phyloP scores from a whole-genome alignment of 306 rosid genomes.

The Prinsepia uniflora region DNA sequence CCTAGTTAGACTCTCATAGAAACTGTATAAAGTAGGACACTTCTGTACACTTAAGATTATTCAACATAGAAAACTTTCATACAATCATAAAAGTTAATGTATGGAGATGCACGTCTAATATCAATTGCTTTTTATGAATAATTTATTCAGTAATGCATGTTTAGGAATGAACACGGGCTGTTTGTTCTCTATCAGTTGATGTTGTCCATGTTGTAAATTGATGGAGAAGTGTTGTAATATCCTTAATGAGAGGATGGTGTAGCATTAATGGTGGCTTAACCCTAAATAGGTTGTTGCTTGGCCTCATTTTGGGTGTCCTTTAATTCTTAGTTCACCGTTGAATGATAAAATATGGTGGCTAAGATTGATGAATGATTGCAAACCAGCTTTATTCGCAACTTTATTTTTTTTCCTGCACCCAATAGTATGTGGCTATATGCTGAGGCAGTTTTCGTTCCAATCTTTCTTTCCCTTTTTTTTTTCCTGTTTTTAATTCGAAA shows the following conservation, averaged over 20 bases:
- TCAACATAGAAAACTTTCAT: too few species aligned
- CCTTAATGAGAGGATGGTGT: not conserved
- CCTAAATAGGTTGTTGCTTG: not conserved
- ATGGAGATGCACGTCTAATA: not conserved
- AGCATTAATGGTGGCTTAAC: not conserved
- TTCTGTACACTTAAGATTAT: too few species aligned
- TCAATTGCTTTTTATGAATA: not conserved
- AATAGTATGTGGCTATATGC: slow-evolving; percentile 16
- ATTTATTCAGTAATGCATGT: not conserved
- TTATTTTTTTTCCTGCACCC: not conserved
- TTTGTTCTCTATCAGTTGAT: not conserved
- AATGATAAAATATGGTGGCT: not conserved
- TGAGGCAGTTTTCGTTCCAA: slow-evolving; percentile 15
- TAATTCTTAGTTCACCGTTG: not conserved
- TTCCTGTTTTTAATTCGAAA: not conserved
- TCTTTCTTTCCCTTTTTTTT: not conserved
- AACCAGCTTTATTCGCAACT: not conserved
- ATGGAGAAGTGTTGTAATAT: not conserved
- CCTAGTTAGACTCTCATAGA: too few species aligned
- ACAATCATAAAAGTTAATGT: too few species aligned
- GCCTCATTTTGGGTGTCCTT: not conserved
- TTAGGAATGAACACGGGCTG: not conserved
- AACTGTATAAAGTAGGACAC: too few species aligned
- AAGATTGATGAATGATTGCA: not conserved
- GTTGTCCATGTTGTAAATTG: not conserved